These are phyloP conservation scores for Alnus rubra DNA, from an alignment of 306 rosid species.

Conservation along the genomic window DNA sequence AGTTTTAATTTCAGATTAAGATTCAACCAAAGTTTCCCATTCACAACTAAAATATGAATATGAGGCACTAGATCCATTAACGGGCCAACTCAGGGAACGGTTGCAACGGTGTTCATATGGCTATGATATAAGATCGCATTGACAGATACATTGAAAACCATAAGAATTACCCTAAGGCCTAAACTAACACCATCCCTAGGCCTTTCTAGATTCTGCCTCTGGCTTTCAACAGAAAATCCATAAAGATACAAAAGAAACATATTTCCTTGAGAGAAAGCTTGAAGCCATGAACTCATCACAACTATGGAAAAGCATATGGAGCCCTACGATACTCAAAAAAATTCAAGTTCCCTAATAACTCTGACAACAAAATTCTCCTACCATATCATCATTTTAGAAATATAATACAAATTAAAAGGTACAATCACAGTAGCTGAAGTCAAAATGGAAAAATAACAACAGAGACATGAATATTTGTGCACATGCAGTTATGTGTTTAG, in stretches of 20 bases:
- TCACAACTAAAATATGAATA: neutral
- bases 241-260: conserved; percentile 5
- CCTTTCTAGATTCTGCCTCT: neutral
- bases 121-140: neutral
- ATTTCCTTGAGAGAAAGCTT: conserved; percentile 5
- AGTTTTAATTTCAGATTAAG: neutral
- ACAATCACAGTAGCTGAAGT: neutral
- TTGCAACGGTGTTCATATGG: neutral
- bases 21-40: neutral
- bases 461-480: neutral
- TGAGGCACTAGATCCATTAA: neutral
- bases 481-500: neutral
- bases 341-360: neutral
- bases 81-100: neutral
- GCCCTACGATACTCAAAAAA: neutral
- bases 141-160: neutral
- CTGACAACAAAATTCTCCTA: neutral
- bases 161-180: neutral
- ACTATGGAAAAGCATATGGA: neutral
- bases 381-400: neutral
- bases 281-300: conserved; percentile 5
- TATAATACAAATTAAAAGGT: neutral
- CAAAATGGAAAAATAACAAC: neutral
- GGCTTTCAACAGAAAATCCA: neutral
- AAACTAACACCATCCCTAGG: neutral